These are phyloP conservation scores for Ganoderma sinense DNA, from an alignment of 1,284 basidiomycete species.

Conservation along the genomic window DNA sequence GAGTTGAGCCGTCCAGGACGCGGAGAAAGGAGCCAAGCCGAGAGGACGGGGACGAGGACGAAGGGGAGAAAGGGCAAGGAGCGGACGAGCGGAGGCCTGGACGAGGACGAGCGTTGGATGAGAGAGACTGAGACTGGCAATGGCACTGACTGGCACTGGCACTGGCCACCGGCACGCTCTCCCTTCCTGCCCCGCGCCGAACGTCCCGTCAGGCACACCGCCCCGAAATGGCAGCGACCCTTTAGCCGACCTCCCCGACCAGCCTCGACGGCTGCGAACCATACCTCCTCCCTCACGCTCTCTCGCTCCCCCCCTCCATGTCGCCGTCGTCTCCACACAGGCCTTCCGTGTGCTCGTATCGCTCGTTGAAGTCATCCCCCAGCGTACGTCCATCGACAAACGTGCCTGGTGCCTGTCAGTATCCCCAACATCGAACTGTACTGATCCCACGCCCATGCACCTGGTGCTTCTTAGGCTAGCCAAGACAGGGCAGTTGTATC, in stretches of 20 bases:
- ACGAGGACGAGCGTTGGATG: not conserved
- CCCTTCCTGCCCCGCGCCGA: slow-evolving; percentile 9
- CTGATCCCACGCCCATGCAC: not conserved
- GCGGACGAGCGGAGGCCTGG: slow-evolving; percentile 6
- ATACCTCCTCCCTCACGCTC: not conserved
- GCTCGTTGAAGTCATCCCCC: not conserved
- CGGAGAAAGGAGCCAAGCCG: not conserved
- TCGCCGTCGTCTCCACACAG: not conserved
- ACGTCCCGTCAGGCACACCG: slow-evolving; percentile 17
- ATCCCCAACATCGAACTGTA: slow-evolving; percentile 5
- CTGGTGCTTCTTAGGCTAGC: slow-evolving; percentile 1
- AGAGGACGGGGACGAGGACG: not conserved
- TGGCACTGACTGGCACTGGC: not conserved
- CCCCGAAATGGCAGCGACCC: slow-evolving; percentile 4
- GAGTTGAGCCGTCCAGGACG: slow-evolving; percentile 21
- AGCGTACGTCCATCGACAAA: not conserved
- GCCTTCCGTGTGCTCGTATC: not conserved
- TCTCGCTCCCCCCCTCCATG: not conserved
- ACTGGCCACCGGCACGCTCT: not conserved
- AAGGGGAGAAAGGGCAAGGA: not conserved
- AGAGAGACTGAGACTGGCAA: not conserved
- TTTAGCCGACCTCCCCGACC: slow-evolving; percentile 3
- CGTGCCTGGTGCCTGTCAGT: slow-evolving; percentile 25
- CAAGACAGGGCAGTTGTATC: slow-evolving; percentile 4
- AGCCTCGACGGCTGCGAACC: not conserved